Percentiles rank a stretch among this genome's conserved stretches.
These are phyloP conservation scores for Berberis thunbergii DNA, from an alignment of 164 flowering plant species.

Conservation along the genomic window DNA sequence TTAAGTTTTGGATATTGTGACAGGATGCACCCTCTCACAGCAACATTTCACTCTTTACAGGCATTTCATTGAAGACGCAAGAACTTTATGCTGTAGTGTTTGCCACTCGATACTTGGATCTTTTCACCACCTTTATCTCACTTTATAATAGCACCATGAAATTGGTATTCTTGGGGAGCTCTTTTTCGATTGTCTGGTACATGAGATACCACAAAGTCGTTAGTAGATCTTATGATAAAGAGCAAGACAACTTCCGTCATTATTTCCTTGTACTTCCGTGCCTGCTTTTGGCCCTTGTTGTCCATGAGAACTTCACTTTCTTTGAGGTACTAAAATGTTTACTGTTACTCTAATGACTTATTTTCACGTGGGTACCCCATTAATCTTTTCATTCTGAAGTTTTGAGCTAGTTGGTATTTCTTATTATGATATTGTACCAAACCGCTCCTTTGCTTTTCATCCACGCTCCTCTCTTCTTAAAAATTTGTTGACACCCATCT, in stretches of 20 bases:
- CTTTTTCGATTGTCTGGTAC: slow-evolving; percentile 93
- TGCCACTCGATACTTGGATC: slow-evolving; percentile 80
- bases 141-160: slow-evolving; percentile 81
- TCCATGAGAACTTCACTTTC: slow-evolving; percentile 75
- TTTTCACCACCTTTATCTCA: slow-evolving; percentile 67
- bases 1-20: too few species aligned
- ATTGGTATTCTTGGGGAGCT: slow-evolving; percentile 84
- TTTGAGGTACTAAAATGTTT: slow-evolving; percentile 44
- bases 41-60: slow-evolving; percentile 27
- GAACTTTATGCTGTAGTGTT: slow-evolving; percentile 87
- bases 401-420: too few species aligned
- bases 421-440: too few species aligned
- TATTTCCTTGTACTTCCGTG: slow-evolving; percentile 60
- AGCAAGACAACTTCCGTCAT: slow-evolving; percentile 92
- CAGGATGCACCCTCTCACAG: too few species aligned
- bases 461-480: background rate
- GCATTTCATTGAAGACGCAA: slow-evolving; percentile 90
- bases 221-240: slow-evolving; percentile 78
- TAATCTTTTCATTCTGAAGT: too few species aligned
- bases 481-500: background rate
- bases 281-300: slow-evolving; percentile 59
- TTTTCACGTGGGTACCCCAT: too few species aligned
- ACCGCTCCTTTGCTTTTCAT: too few species aligned
- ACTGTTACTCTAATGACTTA: background rate
- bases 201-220: slow-evolving; percentile 82